These are phyloP conservation scores for Brettanomyces anomalus DNA, from an alignment of 805 yeast genomes.

Conservation along the genomic window DNA sequence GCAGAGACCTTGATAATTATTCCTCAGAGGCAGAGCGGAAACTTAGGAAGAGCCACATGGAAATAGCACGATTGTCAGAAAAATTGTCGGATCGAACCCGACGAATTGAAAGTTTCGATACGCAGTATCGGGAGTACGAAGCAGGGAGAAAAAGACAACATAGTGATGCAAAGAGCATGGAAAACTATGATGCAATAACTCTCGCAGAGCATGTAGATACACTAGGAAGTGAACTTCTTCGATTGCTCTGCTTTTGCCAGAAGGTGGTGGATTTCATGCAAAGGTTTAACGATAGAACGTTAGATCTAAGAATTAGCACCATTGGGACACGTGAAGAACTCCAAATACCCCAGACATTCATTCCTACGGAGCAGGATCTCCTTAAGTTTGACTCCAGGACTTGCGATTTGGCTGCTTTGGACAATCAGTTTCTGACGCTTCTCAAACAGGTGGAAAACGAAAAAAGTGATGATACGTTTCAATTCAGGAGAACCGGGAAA, in stretches of 20 bases:
- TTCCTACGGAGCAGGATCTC: constrained; percentile 8
- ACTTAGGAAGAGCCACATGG: constrained; percentile 10
- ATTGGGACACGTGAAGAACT: constrained; percentile 7
- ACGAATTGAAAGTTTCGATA: neutral
- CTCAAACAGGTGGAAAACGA: constrained; percentile 13
- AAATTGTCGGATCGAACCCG: constrained; percentile 5
- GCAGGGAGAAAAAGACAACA: neutral
- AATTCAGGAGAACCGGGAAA: constrained; percentile 9
- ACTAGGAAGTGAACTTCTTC: constrained; percentile 7
- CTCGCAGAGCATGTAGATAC: neutral
- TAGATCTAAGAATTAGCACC: constrained; percentile 8
- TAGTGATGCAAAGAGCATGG: neutral
- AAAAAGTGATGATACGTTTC: constrained; percentile 20
- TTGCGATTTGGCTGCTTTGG: constrained; percentile 8
- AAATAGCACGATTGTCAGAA: constrained; percentile 10
- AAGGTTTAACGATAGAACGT: constrained; percentile 7
- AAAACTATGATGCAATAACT: constrained; percentile 2
- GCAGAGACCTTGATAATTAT: constrained; percentile 14
- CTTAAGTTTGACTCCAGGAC: neutral
- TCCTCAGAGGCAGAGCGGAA: constrained; percentile 12
- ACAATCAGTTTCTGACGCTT: constrained; percentile 10
- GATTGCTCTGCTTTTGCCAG: constrained; percentile 3
- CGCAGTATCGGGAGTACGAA: neutral
- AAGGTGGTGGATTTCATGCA: constrained; percentile 8
- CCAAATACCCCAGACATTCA: constrained; percentile 6